Conservation (phyloP, 331 rosid species). For the Stylosanthes scabra region DNA sequence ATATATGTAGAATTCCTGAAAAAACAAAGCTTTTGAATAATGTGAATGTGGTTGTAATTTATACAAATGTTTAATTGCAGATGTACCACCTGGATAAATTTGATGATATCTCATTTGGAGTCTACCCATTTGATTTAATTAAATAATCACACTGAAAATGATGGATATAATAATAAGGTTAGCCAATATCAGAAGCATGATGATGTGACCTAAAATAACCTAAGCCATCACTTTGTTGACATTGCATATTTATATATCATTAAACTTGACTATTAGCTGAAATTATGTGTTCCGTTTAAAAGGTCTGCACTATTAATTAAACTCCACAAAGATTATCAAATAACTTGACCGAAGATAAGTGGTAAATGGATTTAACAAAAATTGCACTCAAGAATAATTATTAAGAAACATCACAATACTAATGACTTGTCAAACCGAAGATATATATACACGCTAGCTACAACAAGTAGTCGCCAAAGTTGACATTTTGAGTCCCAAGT, state of each 20-base stretch:
- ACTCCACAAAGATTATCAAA: too few species aligned
- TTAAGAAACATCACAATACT: not conserved
- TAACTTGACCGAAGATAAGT: too few species aligned
- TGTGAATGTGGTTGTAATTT: not conserved
- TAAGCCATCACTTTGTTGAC: conserved; percentile 24
- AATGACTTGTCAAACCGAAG: not conserved
- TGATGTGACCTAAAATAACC: conserved; percentile 17
- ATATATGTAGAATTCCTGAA: not conserved
- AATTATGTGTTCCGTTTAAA: too few species aligned
- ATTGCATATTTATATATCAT: not conserved
- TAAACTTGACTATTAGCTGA: not conserved
- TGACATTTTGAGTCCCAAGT: conserved; percentile 27
- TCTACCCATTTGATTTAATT: not conserved
- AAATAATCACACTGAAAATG: conserved; percentile 13
- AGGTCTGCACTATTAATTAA: too few species aligned
- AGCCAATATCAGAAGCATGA: conserved; percentile 35
- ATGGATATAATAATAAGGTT: not conserved
- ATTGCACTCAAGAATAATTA: too few species aligned
- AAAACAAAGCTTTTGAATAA: not conserved
- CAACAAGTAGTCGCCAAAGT: conserved; percentile 21
- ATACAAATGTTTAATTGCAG: conserved; percentile 25
- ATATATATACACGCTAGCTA: too few species aligned
- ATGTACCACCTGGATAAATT: conserved; percentile 22
- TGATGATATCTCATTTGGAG: not conserved
- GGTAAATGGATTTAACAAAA: not conserved